Conservation (phyloP, 495 filamentous ascomycete genomes). For the Penicillium argentinense region DNA sequence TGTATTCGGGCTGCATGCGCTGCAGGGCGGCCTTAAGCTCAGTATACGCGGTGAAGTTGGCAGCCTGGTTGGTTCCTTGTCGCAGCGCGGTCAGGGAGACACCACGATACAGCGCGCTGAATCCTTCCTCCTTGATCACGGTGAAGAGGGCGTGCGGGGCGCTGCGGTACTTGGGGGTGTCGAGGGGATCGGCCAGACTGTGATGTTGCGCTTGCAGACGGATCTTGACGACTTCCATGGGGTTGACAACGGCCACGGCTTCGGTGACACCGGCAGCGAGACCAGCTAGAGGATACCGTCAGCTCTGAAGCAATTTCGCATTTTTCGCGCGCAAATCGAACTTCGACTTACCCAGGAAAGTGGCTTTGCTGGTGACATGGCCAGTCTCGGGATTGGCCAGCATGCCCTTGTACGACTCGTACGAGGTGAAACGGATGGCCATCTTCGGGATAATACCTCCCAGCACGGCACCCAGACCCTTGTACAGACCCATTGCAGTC, state of each 20-base stretch:
- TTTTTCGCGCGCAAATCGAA: too few species aligned
- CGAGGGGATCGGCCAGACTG: slow-evolving; percentile 87
- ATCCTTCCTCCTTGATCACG: slow-evolving; percentile 85
- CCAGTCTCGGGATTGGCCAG: slow-evolving; percentile 72
- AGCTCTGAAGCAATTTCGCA: slow-evolving; percentile 1
- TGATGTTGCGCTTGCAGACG: slow-evolving; percentile 96
- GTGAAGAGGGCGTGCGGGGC: slow-evolving; percentile 95
- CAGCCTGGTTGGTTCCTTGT: slow-evolving; percentile 95
- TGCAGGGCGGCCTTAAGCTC: slow-evolving; percentile 83
- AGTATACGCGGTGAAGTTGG: slow-evolving; percentile 98
- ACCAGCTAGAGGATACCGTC: slow-evolving; percentile 77
- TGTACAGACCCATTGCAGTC: slow-evolving; percentile 91
- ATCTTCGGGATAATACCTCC: slow-evolving; percentile 99
- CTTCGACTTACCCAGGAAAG: slow-evolving; percentile 81
- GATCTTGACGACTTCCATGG: slow-evolving; percentile 99
- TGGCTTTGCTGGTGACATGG: slow-evolving; percentile 66
- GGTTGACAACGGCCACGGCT: slow-evolving; percentile 92
- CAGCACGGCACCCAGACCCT: slow-evolving; percentile 91
- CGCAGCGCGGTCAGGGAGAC: slow-evolving; percentile 90
- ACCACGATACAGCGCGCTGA: slow-evolving; percentile 84
- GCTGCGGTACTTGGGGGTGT: slow-evolving; percentile 94
- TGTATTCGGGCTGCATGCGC: slow-evolving; percentile 61
- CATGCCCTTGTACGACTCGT: slow-evolving; percentile 89
- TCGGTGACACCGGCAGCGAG: slow-evolving; percentile 92
- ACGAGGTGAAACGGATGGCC: slow-evolving; percentile 98